These are phyloP conservation scores for Petunia secreta DNA, from an alignment of 257 asterid genomes.

Conservation along the genomic window DNA sequence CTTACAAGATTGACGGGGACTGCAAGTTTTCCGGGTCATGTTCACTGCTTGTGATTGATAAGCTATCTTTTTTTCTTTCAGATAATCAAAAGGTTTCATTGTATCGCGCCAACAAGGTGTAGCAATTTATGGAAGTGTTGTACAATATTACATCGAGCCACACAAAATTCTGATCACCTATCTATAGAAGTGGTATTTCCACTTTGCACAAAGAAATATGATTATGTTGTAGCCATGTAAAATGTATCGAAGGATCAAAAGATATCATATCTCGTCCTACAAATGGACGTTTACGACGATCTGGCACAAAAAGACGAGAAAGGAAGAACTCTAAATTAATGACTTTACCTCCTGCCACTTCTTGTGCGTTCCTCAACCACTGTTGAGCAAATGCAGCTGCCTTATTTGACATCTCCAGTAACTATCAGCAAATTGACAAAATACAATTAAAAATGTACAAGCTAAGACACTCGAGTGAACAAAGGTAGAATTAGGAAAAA, in stretches of 20 bases:
- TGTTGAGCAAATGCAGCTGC: conserved; percentile 72
- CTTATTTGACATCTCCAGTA: conserved; percentile 64
- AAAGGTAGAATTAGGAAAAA: not conserved
- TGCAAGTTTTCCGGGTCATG: not conserved
- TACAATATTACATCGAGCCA: not conserved
- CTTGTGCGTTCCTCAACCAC: conserved; percentile 83
- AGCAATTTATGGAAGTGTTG: not conserved
- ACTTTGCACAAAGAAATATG: not conserved
- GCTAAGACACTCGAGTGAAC: conserved; percentile 11
- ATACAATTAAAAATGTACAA: conserved; percentile 28
- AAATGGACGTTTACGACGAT: conserved; percentile 3
- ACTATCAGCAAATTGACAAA: conserved; percentile 46
- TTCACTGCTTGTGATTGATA: not conserved
- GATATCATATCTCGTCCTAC: not conserved
- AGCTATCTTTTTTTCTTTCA: not conserved
- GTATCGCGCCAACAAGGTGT: not conserved
- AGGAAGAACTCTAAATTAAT: not conserved
- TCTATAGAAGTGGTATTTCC: conserved; percentile 8
- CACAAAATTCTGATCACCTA: not conserved
- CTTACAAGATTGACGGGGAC: not conserved
- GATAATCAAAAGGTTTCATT: not conserved
- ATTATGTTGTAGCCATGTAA: not conserved
- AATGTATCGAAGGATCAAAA: not conserved
- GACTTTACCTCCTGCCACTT: conserved; percentile 78
- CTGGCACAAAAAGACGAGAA: not conserved